A percentile compares a stretch with the other conserved stretches of the same genome.
phyloP scores from a whole-genome alignment of 768 basidiomycete species.

The Gelatoporia subvermispora region DNA sequence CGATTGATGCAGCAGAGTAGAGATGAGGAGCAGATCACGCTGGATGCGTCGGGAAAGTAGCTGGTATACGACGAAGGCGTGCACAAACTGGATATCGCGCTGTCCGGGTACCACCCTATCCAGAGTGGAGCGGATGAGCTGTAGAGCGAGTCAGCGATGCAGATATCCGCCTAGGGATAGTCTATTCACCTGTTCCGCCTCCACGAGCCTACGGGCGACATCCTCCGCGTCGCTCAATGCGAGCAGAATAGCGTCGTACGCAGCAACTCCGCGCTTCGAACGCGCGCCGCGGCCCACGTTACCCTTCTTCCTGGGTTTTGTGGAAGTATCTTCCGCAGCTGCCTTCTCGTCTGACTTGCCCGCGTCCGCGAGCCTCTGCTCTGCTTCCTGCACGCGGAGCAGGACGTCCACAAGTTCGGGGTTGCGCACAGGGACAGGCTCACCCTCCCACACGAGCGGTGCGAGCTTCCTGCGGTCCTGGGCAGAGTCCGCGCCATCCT shows the following conservation, averaged over 20 bases:
- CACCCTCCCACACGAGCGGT: constrained; percentile 72
- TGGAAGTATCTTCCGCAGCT: constrained; percentile 25
- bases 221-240: constrained; percentile 89
- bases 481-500: constrained; percentile 34
- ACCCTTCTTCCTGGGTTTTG: constrained; percentile 31
- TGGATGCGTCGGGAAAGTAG: constrained; percentile 84
- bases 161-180: neutral
- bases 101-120: constrained; percentile 37
- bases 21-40: constrained; percentile 79
- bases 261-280: constrained; percentile 75
- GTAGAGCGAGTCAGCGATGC: constrained; percentile 6
- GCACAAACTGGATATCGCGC: constrained; percentile 79
- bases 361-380: constrained; percentile 47
- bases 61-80: constrained; percentile 84
- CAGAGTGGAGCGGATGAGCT: constrained; percentile 40
- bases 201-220: constrained; percentile 71
- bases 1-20: constrained; percentile 44
- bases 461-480: constrained; percentile 51
- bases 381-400: constrained; percentile 75
- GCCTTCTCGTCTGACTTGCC: constrained; percentile 17
- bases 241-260: constrained; percentile 80
- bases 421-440: constrained; percentile 79
- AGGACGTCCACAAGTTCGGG: constrained; percentile 89
- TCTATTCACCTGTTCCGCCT: constrained; percentile 71
- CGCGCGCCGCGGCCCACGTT: constrained; percentile 33